Evolutionary conservation across 306 rosid genomes (phyloP).

Genomic region (Canavalia ensiformis): DNA sequence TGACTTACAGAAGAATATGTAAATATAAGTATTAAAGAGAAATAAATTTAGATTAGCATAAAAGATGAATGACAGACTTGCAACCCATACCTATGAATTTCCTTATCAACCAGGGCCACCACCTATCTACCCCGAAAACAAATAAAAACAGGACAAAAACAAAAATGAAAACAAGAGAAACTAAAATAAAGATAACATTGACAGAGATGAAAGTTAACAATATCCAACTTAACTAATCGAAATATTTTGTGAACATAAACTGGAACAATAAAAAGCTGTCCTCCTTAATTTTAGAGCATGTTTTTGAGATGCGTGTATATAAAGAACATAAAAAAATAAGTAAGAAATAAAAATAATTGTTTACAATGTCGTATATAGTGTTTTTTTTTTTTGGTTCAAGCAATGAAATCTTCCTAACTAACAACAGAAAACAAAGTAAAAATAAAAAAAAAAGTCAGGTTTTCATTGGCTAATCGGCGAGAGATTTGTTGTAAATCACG

Average conservation of each 20-base stretch:
- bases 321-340: too few relatives aligned
- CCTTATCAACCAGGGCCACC: conserved; percentile 18
- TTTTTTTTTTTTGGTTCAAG: too few relatives aligned
- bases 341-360: too few relatives aligned
- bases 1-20: conserved; percentile 14
- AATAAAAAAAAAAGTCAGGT: conserved; percentile 7
- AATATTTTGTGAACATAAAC: neutral
- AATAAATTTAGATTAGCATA: neutral
- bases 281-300: too few relatives aligned
- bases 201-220: conserved; percentile 39
- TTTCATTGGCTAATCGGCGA: conserved; percentile 30
- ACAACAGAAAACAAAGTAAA: conserved; percentile 17
- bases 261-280: too few relatives aligned
- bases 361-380: too few relatives aligned
- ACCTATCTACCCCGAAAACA: neutral
- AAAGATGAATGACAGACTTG: conserved; percentile 1
- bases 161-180: conserved; percentile 19
- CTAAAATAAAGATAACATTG: conserved; percentile 35
- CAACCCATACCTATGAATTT: conserved; percentile 8
- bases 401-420: neutral
- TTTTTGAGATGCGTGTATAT: too few relatives aligned
- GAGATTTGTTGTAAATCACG: conserved; percentile 41
- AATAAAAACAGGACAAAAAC: neutral
- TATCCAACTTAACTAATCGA: conserved; percentile 21
- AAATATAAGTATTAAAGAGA: conserved; percentile 24